Evolutionary conservation across 2,329 filamentous ascomycete genomes (phyloP).

Genomic region (Stemphylium beticola): DNA sequence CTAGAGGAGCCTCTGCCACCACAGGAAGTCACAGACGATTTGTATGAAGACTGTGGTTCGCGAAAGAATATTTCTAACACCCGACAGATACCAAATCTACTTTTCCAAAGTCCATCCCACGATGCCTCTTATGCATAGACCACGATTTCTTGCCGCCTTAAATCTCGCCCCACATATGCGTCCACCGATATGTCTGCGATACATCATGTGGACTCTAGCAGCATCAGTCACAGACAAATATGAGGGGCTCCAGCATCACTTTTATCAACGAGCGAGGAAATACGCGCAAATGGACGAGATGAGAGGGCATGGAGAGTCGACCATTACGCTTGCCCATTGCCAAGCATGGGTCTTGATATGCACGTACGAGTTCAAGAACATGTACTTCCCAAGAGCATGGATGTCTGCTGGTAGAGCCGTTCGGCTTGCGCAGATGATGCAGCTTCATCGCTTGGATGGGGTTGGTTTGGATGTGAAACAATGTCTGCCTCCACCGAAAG

Average conservation of each 20-base stretch:
- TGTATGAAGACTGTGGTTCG: conserved; percentile 60
- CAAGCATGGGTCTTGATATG: conserved; percentile 83
- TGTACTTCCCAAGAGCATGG: conserved; percentile 97
- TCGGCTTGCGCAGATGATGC: conserved; percentile 90
- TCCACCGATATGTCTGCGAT: conserved; percentile 85
- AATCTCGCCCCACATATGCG: conserved; percentile 85
- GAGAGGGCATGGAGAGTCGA: conserved; percentile 87
- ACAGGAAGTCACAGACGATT: conserved; percentile 81
- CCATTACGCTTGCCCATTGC: conserved; percentile 83
- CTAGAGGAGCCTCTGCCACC: conserved; percentile 82
- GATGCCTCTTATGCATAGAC: conserved; percentile 86
- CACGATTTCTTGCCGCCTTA: conserved; percentile 86
- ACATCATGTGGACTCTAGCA: conserved; percentile 96
- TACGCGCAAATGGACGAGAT: conserved; percentile 90
- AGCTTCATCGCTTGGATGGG: conserved; percentile 85
- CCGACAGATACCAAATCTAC: conserved; percentile 75
- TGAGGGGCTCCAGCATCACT: conserved; percentile 77
- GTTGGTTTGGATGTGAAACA: conserved; percentile 88
- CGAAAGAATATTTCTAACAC: conserved; percentile 12
- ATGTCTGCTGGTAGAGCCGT: conserved; percentile 83
- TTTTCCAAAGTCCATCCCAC: conserved; percentile 91
- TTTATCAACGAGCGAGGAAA: conserved; percentile 87
- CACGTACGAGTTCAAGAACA: conserved; percentile 93
- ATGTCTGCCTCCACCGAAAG: conserved; percentile 80
- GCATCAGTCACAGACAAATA: conserved; percentile 86